Evolutionary conservation across 305 asterid genomes (phyloP).

Genomic region (Solanum hybrid): DNA sequence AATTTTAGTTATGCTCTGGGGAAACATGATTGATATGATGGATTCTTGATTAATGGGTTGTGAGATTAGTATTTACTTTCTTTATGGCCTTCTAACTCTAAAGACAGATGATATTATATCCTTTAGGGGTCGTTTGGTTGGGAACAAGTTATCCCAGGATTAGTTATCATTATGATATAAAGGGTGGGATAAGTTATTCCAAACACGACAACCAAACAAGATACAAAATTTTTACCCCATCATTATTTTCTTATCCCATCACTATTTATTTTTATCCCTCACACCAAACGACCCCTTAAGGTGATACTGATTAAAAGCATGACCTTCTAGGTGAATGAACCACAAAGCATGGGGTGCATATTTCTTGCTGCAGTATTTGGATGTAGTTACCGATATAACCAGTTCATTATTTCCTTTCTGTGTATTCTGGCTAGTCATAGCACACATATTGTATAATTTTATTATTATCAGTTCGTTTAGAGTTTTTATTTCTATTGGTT

Average conservation of each 20-base stretch:
- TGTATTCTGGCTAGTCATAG: neutral
- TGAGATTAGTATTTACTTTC: neutral
- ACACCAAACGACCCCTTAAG: neutral
- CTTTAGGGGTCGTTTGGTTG: neutral
- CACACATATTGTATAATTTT: neutral
- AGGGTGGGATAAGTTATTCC: too few species aligned
- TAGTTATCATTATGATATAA: too few species aligned
- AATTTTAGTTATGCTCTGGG: neutral
- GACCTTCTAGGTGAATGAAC: neutral
- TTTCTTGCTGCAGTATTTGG: neutral
- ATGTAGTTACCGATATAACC: neutral
- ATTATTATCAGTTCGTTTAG: neutral
- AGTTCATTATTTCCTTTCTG: neutral
- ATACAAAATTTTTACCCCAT: too few species aligned
- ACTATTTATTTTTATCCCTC: too few species aligned
- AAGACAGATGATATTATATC: neutral
- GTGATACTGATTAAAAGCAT: neutral
- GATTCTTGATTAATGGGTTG: neutral
- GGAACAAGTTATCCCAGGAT: too few species aligned
- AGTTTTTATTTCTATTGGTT: too few species aligned
- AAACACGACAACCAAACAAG: too few species aligned
- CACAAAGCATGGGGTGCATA: constrained; percentile 1
- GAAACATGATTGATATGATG: neutral
- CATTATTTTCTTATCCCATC: too few species aligned
- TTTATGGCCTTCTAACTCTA: neutral